A percentile compares a stretch with the other conserved stretches of the same genome.
phyloP scores from a whole-genome alignment of 1,139 yeast species.

The Kurtzmaniella quercitrusa region DNA sequence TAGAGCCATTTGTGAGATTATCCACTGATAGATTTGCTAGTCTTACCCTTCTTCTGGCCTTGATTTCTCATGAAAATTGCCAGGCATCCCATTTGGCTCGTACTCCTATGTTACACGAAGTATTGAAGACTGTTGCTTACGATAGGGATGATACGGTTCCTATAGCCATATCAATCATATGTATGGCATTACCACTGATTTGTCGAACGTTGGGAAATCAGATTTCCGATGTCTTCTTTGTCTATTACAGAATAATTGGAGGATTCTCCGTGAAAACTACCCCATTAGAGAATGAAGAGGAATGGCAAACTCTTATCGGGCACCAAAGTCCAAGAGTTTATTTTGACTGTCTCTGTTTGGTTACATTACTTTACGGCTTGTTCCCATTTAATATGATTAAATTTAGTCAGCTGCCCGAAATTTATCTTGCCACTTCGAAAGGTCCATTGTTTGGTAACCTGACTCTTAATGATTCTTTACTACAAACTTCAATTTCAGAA shows the following conservation, averaged over 20 bases:
- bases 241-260: slow-evolving; percentile 38
- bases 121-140: slow-evolving; percentile 38
- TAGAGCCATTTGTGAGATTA: slow-evolving; percentile 28
- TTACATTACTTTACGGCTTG: slow-evolving; percentile 55
- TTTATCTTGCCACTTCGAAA: slow-evolving; percentile 13
- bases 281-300: slow-evolving; percentile 8
- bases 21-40: slow-evolving; percentile 31
- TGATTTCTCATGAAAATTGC: slow-evolving; percentile 26
- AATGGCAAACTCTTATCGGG: slow-evolving; percentile 9
- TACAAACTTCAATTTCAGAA: not conserved
- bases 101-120: slow-evolving; percentile 36
- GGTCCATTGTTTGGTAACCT: not conserved
- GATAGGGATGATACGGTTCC: slow-evolving; percentile 46
- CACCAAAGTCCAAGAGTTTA: slow-evolving; percentile 12
- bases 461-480: not conserved
- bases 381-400: slow-evolving; percentile 50
- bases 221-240: slow-evolving; percentile 42
- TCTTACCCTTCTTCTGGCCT: slow-evolving; percentile 29
- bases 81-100: slow-evolving; percentile 29
- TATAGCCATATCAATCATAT: slow-evolving; percentile 39
- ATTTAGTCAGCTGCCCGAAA: slow-evolving; percentile 41
- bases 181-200: slow-evolving; percentile 55
- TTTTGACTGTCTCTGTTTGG: slow-evolving; percentile 21
- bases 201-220: slow-evolving; percentile 29
- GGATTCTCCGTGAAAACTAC: not conserved